These are phyloP conservation scores for Coleophoma eucalyptorum DNA, from an alignment of 2,329 filamentous ascomycete species.

Conservation along the genomic window DNA sequence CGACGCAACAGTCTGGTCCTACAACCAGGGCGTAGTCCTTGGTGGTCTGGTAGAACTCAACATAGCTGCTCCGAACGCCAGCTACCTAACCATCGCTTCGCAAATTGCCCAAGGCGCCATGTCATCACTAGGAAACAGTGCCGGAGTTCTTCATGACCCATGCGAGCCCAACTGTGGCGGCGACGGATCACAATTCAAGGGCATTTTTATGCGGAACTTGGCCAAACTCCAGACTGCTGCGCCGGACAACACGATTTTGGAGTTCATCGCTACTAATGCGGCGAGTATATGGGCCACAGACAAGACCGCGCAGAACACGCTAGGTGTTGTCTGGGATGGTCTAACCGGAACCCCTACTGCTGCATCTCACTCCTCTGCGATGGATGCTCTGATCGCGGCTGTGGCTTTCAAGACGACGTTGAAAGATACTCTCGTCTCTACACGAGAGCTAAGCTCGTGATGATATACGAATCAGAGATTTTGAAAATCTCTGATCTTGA, in stretches of 20 bases:
- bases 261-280: slow-evolving; percentile 60
- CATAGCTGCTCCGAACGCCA: slow-evolving; percentile 41
- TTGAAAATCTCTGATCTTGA: no score
- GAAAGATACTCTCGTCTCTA: neutral
- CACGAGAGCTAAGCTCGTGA: neutral
- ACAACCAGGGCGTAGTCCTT: slow-evolving; percentile 60
- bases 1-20: slow-evolving; percentile 40
- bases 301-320: slow-evolving; percentile 34
- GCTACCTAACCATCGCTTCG: slow-evolving; percentile 39
- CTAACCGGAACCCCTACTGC: slow-evolving; percentile 49
- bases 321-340: slow-evolving; percentile 63
- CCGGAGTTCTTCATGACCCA: slow-evolving; percentile 48
- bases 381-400: slow-evolving; percentile 66
- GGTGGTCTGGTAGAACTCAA: slow-evolving; percentile 52
- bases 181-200: slow-evolving; percentile 69
- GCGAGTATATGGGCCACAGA: slow-evolving; percentile 61
- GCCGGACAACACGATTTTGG: slow-evolving; percentile 43
- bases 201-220: slow-evolving; percentile 65
- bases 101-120: slow-evolving; percentile 52
- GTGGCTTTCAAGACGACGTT: slow-evolving; percentile 10
- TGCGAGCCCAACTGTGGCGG: slow-evolving; percentile 43
- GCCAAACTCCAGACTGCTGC: slow-evolving; percentile 44
- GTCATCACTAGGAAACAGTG: slow-evolving; percentile 34
- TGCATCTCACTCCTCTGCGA: slow-evolving; percentile 58
- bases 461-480: no score